phyloP scores from a whole-genome alignment of 1,139 yeast species.

The Sugiyamaella japonica region DNA sequence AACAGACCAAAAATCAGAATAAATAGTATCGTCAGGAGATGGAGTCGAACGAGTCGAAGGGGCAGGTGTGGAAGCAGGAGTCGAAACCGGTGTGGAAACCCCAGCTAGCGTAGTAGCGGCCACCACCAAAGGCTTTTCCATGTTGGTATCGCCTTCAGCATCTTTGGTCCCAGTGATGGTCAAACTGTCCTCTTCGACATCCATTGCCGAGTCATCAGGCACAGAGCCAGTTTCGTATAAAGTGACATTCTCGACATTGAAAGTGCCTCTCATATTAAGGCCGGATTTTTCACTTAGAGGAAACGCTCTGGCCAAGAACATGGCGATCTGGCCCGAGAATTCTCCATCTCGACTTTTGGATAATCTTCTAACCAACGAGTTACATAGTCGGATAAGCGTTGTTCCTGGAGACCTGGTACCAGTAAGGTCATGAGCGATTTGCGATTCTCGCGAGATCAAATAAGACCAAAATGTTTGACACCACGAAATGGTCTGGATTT shows the following conservation, averaged over 20 bases:
- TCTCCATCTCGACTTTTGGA: conserved; percentile 41
- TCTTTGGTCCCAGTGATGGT: conserved; percentile 13
- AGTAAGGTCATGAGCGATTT: conserved; percentile 34
- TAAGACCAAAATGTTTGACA: conserved; percentile 42
- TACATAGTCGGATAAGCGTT: conserved; percentile 42
- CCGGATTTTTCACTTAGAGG: conserved; percentile 44
- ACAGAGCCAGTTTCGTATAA: conserved; percentile 28
- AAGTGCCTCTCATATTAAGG: conserved; percentile 42
- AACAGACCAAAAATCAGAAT: conserved; percentile 36
- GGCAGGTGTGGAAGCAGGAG: background rate
- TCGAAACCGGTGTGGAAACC: background rate
- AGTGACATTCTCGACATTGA: conserved; percentile 41
- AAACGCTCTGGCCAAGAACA: conserved; percentile 43
- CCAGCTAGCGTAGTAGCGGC: background rate
- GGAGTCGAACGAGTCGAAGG: conserved; percentile 1
- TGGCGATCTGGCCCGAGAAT: conserved; percentile 43
- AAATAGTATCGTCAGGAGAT: conserved; percentile 17
- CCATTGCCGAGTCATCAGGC: conserved; percentile 6
- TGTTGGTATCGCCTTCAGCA: conserved; percentile 12
- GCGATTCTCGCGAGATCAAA: conserved; percentile 36
- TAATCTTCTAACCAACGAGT: conserved; percentile 40
- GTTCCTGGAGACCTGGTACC: conserved; percentile 43
- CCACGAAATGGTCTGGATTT: conserved; percentile 40
- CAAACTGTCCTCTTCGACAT: conserved; percentile 2
- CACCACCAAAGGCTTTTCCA: background rate